Conservation (phyloP, 169 alveolate genomes). For the Plasmodium knowlesi region DNA sequence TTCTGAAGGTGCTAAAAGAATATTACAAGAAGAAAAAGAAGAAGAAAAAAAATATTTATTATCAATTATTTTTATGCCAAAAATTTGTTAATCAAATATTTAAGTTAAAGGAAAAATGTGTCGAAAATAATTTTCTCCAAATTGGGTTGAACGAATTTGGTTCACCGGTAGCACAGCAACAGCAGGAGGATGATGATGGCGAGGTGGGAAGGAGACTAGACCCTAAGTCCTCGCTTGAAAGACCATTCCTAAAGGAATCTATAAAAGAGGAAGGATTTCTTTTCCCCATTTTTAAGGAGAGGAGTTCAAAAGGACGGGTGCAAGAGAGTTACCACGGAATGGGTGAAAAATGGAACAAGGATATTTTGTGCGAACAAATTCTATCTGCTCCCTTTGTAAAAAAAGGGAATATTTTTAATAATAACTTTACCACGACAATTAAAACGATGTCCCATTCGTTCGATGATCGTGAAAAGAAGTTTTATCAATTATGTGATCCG, state of each 20-base stretch:
- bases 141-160: neutral
- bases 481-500: neutral
- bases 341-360: neutral
- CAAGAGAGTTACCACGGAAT: neutral
- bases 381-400: neutral
- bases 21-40: constrained; percentile 22
- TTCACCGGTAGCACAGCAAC: neutral
- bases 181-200: neutral
- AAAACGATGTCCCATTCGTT: neutral
- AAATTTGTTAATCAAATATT: constrained; percentile 2
- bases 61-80: neutral
- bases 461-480: neutral
- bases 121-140: constrained; percentile 42
- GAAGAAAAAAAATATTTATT: constrained; percentile 21
- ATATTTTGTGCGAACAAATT: neutral
- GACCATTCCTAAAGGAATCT: neutral
- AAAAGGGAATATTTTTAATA: neutral
- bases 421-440: neutral
- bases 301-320: neutral
- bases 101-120: constrained; percentile 38
- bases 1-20: constrained; percentile 22
- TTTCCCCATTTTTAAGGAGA: neutral
- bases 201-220: neutral
- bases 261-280: neutral
- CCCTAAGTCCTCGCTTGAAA: neutral